Base-by-base conservation (phyloP, 192 early-diverging fungal genomes). In the Coemansia sp. region DNA sequence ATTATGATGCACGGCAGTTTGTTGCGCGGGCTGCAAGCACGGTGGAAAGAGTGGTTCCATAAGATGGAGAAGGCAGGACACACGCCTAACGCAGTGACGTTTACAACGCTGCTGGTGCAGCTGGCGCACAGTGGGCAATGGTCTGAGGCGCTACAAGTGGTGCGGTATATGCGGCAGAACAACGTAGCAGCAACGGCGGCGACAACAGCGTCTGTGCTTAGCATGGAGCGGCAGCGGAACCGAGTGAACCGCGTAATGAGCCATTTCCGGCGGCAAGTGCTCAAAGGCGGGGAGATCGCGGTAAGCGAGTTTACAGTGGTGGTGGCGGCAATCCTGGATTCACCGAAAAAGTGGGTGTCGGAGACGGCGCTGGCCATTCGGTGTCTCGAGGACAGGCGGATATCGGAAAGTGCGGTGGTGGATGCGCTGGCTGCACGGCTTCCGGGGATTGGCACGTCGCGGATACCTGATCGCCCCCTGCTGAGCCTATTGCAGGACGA, bases 1-100 rank as follows among this genome's bases (percentile, higher is more conserved):
- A 77, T 72, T 7, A 62, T 77, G 37, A 58, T 77, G 75, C 75
- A 72, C 11, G 75, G 60, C 7, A 49, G 65, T 32, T 47, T 77
- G 11, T 35, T 77, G 62, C 75, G 75, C 38, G 69, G 75, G 27
- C 32, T 56, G 43, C 56, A 59, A 61, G 37, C 27, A 54, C 39
- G 19, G 57, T 77, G 69, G 69, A 57, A 49, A 23, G 53, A 65
- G 45, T 77, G 75, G 75, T 37, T 53, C 41, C 17, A 21, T 25
- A 39, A 47, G 12, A 77, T 77, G 75, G 62, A 61, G 55, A 41
- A 12, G 1, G 75, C 65, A 5, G 75, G 75, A 11, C 21, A 39
- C 10, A 41, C 25, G 53, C 45, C 62, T 15, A 54, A 62, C 41
- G 56, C 52, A 0, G 54, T 56, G 49, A 71, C 75, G 19, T 64